Conservation (phyloP, 2,329 filamentous ascomycete species). For the Truncatella angustata region DNA sequence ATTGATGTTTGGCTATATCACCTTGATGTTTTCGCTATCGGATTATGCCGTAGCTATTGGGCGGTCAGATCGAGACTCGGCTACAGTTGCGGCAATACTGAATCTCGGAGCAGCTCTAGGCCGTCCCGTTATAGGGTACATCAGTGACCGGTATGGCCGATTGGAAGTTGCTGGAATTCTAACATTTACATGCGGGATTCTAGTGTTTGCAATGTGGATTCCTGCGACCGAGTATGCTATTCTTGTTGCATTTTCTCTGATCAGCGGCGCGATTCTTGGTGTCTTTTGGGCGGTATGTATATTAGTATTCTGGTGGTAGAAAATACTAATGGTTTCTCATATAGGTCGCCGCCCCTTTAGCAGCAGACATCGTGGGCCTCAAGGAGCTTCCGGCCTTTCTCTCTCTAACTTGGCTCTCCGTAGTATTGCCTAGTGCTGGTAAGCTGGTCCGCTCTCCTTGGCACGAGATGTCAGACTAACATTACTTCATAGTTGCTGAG, state of each 20-base stretch:
- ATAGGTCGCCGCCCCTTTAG: neutral
- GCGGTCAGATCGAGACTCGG: conserved; percentile 39
- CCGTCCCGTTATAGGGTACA: neutral
- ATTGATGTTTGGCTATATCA: conserved; percentile 64
- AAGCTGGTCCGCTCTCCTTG: neutral
- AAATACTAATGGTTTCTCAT: neutral
- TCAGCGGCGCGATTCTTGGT: conserved; percentile 57
- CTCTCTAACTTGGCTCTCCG: neutral
- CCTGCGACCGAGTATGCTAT: conserved; percentile 42
- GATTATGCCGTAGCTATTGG: conserved; percentile 61
- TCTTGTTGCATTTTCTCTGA: conserved; percentile 56
- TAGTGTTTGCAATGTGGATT: neutral
- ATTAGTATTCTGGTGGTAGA: neutral
- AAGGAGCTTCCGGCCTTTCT: neutral
- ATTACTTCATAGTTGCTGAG: neutral
- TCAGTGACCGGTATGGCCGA: neutral
- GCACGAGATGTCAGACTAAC: neutral
- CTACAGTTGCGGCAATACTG: neutral
- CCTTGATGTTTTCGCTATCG: conserved; percentile 62
- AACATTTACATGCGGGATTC: neutral
- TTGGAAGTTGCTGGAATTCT: neutral
- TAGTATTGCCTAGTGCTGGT: neutral
- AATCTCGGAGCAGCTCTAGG: neutral
- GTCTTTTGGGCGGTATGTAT: conserved; percentile 49
- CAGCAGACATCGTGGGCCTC: neutral